These are phyloP conservation scores for Metahyphopichia silvanorum DNA, from an alignment of 805 yeast genomes.

Conservation along the genomic window DNA sequence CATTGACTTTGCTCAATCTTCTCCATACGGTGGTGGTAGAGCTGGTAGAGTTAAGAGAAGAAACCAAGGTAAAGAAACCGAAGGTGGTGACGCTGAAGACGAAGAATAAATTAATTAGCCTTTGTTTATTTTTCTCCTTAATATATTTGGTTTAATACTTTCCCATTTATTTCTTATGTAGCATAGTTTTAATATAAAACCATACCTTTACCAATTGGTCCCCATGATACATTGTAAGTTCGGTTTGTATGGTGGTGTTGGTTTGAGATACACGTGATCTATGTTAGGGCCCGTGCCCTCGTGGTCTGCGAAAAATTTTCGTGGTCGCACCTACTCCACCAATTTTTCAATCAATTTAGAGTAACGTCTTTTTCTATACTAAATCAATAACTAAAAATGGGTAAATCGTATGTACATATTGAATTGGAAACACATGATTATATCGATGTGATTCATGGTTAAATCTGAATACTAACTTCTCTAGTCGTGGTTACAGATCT, in stretches of 20 bases:
- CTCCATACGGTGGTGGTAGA: conserved; percentile 99
- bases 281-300: not conserved
- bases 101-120: conserved; percentile 57
- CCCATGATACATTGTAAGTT: not conserved
- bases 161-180: conserved; percentile 8
- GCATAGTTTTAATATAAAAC: too few relatives aligned
- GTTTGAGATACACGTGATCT: not conserved
- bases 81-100: conserved; percentile 63
- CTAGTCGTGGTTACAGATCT: conserved; percentile 96
- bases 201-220: too few relatives aligned
- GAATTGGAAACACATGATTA: conserved; percentile 3
- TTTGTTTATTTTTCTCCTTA: conserved; percentile 7
- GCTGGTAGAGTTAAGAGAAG: conserved; percentile 99
- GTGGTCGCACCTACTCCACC: not conserved
- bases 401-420: conserved; percentile 27
- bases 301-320: conserved; percentile 1
- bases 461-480: conserved; percentile 25
- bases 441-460: conserved; percentile 2
- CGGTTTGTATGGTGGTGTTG: not conserved
- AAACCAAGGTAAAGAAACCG: conserved; percentile 62
- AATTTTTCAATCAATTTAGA: conserved; percentile 1
- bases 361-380: not conserved
- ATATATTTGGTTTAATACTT: conserved; percentile 5
- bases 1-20: conserved; percentile 98
- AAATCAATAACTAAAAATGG: conserved; percentile 19